Evolutionary conservation across 1,139 yeast species (phyloP).

Genomic region (Pneumocystis jirovecii): DNA sequence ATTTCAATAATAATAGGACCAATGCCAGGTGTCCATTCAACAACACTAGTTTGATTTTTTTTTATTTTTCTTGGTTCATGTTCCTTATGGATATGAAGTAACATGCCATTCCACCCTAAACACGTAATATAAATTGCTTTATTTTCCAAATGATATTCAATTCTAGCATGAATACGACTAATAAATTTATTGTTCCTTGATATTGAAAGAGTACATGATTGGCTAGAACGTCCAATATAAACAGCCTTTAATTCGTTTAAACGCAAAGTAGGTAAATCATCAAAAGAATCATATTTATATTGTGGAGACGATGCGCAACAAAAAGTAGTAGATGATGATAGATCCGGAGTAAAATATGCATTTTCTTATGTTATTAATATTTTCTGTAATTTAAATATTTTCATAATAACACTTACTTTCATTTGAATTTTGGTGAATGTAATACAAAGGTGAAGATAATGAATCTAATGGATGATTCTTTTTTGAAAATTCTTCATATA

Average conservation of each 20-base stretch:
- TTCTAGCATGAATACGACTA: conserved; percentile 1
- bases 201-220: not conserved
- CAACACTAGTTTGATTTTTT: not conserved
- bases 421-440: not conserved
- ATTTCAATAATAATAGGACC: not conserved
- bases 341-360: not conserved
- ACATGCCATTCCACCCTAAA: conserved; percentile 1
- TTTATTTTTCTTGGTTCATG: not conserved
- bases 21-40: not conserved
- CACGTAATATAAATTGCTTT: not conserved
- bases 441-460: not conserved
- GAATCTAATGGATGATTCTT: not conserved
- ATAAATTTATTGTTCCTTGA: not conserved
- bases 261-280: not conserved
- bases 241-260: not conserved
- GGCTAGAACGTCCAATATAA: conserved; percentile 1
- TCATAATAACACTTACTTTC: not conserved
- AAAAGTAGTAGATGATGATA: not conserved
- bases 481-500: not conserved
- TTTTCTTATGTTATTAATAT: not conserved
- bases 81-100: not conserved
- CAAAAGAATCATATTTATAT: not conserved
- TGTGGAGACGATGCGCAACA: not conserved
- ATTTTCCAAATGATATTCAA: not conserved
- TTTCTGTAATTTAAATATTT: not conserved